Percentiles rank a stretch among this genome's conserved stretches.
Conservation (phyloP, 2,329 filamentous ascomycete species). For the Pseudocercospora pini-densiflorae region DNA sequence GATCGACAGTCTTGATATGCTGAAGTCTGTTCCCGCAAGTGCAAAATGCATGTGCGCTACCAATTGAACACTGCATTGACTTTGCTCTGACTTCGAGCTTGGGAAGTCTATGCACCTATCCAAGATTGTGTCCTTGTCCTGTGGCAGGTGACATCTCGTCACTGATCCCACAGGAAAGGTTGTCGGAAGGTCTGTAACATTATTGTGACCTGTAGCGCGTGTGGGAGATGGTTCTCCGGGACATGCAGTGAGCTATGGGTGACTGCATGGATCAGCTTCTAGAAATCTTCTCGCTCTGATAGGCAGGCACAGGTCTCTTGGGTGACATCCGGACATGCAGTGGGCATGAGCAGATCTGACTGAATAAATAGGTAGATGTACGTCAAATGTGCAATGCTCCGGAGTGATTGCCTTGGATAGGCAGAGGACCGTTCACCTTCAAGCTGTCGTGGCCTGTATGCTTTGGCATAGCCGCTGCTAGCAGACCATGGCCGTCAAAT, state of each 20-base stretch:
- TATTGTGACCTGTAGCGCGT: background rate
- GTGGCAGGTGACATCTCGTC: background rate
- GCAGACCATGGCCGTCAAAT: no score
- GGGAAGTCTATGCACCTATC: background rate
- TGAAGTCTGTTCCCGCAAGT: no score
- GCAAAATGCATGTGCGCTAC: background rate
- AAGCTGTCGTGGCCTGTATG: no score
- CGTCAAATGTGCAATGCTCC: no score
- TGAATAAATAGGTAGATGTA: background rate
- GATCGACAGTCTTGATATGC: background rate
- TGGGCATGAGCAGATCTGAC: background rate
- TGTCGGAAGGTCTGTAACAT: background rate
- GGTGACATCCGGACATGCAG: background rate
- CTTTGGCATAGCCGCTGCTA: no score
- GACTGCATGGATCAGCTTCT: conserved; percentile 1
- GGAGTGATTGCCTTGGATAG: no score
- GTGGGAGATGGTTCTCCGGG: background rate
- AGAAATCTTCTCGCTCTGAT: background rate
- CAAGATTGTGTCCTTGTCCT: background rate
- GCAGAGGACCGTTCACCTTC: no score
- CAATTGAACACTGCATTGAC: background rate
- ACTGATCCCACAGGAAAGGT: background rate
- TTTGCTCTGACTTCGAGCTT: background rate
- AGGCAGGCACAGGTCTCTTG: background rate
- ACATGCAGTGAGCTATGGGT: background rate